These are phyloP conservation scores for Colletotrichum brevisporum DNA, from an alignment of 2,329 filamentous ascomycete genomes.

Conservation along the genomic window DNA sequence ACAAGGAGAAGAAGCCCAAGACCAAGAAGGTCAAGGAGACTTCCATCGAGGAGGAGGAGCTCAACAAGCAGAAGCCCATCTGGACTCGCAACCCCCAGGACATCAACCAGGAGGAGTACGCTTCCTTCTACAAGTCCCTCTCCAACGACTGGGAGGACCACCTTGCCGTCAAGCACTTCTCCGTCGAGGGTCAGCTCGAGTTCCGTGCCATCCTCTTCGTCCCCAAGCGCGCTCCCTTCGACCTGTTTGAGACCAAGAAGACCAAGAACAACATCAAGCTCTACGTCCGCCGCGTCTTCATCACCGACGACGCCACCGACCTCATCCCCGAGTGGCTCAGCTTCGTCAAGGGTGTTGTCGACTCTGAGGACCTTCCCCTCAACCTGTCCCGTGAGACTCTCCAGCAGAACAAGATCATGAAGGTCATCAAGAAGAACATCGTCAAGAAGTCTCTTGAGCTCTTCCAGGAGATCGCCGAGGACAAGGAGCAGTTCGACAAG, in stretches of 20 bases:
- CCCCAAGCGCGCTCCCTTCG: slow-evolving; percentile 99
- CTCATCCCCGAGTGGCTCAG: slow-evolving; percentile 99
- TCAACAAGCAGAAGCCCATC: slow-evolving; percentile 99
- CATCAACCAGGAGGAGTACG: slow-evolving; percentile 97
- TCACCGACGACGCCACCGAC: slow-evolving; percentile 99
- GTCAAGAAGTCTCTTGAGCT: slow-evolving; percentile 99
- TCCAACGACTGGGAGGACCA: slow-evolving; percentile 99
- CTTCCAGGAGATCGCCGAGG: slow-evolving; percentile 98
- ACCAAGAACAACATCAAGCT: slow-evolving; percentile 99
- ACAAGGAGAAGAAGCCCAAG: slow-evolving; percentile 93
- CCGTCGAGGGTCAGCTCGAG: slow-evolving; percentile 99
- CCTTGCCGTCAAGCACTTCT: slow-evolving; percentile 99
- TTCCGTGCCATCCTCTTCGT: slow-evolving; percentile 99
- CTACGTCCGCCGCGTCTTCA: slow-evolving; percentile 99
- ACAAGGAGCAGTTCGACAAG: slow-evolving; percentile 99
- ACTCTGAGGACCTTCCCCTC: slow-evolving; percentile 99
- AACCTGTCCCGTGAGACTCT: slow-evolving; percentile 99
- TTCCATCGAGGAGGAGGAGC: slow-evolving; percentile 98
- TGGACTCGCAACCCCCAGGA: slow-evolving; percentile 98
- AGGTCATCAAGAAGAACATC: slow-evolving; percentile 99
- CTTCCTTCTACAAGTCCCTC: slow-evolving; percentile 99
- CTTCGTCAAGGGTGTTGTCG: slow-evolving; percentile 99
- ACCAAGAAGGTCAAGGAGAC: slow-evolving; percentile 99
- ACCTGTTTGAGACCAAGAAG: slow-evolving; percentile 99
- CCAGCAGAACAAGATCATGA: slow-evolving; percentile 99